These are phyloP conservation scores for Aspergillus haitiensis DNA, from an alignment of 495 filamentous ascomycete genomes.

Conservation along the genomic window DNA sequence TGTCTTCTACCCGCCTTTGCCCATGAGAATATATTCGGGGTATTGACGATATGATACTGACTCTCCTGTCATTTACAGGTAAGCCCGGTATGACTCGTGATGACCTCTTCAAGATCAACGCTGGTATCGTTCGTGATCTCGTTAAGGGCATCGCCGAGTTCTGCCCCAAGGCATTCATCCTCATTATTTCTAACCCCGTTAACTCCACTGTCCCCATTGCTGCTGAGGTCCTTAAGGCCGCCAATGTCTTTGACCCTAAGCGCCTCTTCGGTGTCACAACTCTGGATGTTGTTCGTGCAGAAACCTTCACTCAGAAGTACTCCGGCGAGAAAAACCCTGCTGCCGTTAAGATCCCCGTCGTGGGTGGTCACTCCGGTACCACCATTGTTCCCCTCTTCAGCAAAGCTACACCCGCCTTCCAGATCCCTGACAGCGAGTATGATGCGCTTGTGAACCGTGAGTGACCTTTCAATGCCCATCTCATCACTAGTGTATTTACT, in stretches of 20 bases:
- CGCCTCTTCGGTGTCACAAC: slow-evolving; percentile 98
- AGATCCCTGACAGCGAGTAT: slow-evolving; percentile 83
- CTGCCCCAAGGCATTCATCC: slow-evolving; percentile 85
- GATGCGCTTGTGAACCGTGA: slow-evolving; percentile 81
- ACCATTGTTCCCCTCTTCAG: slow-evolving; percentile 98
- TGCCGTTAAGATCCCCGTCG: slow-evolving; percentile 81
- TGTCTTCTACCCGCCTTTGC: no score
- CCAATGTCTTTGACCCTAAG: slow-evolving; percentile 88
- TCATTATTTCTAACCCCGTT: slow-evolving; percentile 98
- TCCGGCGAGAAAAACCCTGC: slow-evolving; percentile 78
- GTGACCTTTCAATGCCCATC: slow-evolving; percentile 23
- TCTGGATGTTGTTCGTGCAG: slow-evolving; percentile 94
- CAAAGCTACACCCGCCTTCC: slow-evolving; percentile 74
- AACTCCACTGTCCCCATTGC: slow-evolving; percentile 99
- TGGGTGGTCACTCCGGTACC: slow-evolving; percentile 95
- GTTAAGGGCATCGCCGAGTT: slow-evolving; percentile 81
- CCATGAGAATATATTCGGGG: background rate
- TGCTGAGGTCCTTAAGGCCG: slow-evolving; percentile 90
- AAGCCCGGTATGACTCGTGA: slow-evolving; percentile 99
- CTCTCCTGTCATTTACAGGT: slow-evolving; percentile 54
- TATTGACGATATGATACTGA: slow-evolving; percentile 4
- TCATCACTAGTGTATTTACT: slow-evolving; percentile 1
- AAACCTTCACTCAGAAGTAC: slow-evolving; percentile 90
- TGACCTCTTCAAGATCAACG: slow-evolving; percentile 98
- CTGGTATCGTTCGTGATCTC: slow-evolving; percentile 86